phyloP scores from a whole-genome alignment of 75 land plant genomes.

The Pinus tabuliformis region DNA sequence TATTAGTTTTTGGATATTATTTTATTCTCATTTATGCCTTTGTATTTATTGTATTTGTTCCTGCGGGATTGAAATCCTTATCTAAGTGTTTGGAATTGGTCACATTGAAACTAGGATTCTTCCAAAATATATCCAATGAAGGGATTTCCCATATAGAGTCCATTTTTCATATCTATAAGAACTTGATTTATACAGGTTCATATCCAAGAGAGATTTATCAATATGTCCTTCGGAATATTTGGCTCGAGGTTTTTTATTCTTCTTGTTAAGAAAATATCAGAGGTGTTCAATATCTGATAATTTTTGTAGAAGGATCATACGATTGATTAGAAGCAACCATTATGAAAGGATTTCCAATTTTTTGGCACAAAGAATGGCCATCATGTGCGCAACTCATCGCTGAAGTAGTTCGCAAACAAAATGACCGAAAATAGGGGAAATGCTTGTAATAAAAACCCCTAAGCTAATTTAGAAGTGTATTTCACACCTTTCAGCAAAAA shows the following conservation, averaged over 20 bases:
- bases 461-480: slow-evolving; percentile 34
- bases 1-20: neutral
- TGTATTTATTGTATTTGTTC: slow-evolving; percentile 3
- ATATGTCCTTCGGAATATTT: slow-evolving; percentile 7
- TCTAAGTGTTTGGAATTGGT: slow-evolving; percentile 62
- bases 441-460: neutral
- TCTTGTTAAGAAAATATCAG: slow-evolving; percentile 40
- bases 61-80: slow-evolving; percentile 69
- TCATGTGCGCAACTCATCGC: slow-evolving; percentile 61
- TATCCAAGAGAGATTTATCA: slow-evolving; percentile 63
- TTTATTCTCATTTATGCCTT: slow-evolving; percentile 9
- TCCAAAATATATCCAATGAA: slow-evolving; percentile 56
- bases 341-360: slow-evolving; percentile 54
- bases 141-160: slow-evolving; percentile 63
- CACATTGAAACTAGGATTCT: slow-evolving; percentile 71
- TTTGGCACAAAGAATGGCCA: slow-evolving; percentile 37
- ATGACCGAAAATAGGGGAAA: neutral
- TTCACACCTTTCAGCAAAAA: slow-evolving; percentile 70
- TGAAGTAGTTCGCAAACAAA: neutral
- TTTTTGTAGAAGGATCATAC: slow-evolving; percentile 15
- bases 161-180: slow-evolving; percentile 60
- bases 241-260: slow-evolving; percentile 43
- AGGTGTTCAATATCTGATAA: slow-evolving; percentile 25
- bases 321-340: slow-evolving; percentile 40
- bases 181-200: slow-evolving; percentile 90